A percentile compares a stretch with the other conserved stretches of the same genome.
Evolutionary conservation across 108 stramenopile genomes (phyloP).

Genomic region (Stephanodiscus minutulus): DNA sequence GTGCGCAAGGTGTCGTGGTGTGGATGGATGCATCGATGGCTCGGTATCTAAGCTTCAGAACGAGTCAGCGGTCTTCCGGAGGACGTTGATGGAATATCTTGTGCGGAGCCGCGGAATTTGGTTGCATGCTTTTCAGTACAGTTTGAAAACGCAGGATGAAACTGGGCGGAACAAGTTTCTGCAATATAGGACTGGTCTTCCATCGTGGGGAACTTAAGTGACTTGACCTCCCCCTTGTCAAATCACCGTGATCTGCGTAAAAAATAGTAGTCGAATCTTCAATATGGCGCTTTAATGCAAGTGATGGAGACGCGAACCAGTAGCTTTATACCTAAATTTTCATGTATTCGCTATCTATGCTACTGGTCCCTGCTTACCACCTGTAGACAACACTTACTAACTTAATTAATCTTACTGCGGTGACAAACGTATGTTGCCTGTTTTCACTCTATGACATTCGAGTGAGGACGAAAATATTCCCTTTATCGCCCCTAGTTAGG

Average conservation of each 20-base stretch:
- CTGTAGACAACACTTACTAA: too few relatives aligned
- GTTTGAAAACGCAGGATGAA: constrained; percentile 39
- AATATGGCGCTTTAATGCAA: too few relatives aligned
- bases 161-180: constrained; percentile 11
- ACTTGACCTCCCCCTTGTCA: too few relatives aligned
- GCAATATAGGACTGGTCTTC: constrained; percentile 24
- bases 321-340: too few relatives aligned
- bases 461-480: constrained; percentile 65
- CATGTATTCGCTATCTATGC: too few relatives aligned
- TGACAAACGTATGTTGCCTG: too few relatives aligned
- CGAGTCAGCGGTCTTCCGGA: constrained; percentile 22
- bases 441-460: constrained; percentile 20
- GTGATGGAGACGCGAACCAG: too few relatives aligned
- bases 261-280: too few relatives aligned
- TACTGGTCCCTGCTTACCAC: too few relatives aligned
- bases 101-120: constrained; percentile 81
- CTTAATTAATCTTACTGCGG: too few relatives aligned
- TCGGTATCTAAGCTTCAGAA: constrained; percentile 1
- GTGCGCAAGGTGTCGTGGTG: constrained; percentile 70
- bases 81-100: constrained; percentile 68
- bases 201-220: too few relatives aligned
- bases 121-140: constrained; percentile 85
- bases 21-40: constrained; percentile 24
- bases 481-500: constrained; percentile 59
- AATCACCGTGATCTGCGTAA: too few relatives aligned